Base-by-base conservation (phyloP, 2,329 filamentous ascomycete genomes). In the Monosporascus sp. region DNA sequence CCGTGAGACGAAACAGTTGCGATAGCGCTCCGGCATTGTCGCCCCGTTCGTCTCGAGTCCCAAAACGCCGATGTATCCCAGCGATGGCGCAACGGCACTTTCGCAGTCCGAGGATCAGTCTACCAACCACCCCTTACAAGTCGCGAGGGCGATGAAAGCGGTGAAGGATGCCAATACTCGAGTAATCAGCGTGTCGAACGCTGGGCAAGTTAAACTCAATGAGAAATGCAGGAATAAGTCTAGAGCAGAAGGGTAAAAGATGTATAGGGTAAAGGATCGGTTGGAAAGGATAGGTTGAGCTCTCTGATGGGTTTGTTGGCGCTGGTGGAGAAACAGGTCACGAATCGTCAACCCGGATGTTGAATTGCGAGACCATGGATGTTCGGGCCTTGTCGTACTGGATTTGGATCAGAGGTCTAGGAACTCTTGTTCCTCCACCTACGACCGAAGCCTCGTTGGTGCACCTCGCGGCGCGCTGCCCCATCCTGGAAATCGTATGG, bases 401-500 rank as follows among this genome's bases (percentile, higher is more conserved):
- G 31, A 14, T 35, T 11, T 35, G 31, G 5, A 35, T 14, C 31
- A 14, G 31, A 22, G 15, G 48, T 35, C n/a, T 69, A 71, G 18
- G 54, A 53, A 44, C 52, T 62, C 59, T 63, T 69, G 52, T 62
- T 66, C 65, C 68, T 70, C 54, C 69, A 67, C 44, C 74, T 62
- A 49, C 74, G 72, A 39, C 74, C 70, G 54, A 85, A 80, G n/a
- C 83, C 82, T 24, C 83, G 78, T 68, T 86, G 77, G 52, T 77
- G 69, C 15, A 67, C 65, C 66, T 86, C 83, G 14, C 83, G 76
- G 35, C 77, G 74, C 1, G 83, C 83, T 11, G 83, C 83, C 7
- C 82, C 82, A 62, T 87, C 83, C 58, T 82, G 73, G 57, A 80
- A 77, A 24, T 74, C 74, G 56, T 73, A 74, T 2, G 67, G 66